phyloP scores from a whole-genome alignment of 306 rosid species.

The Cucurbita moschata region DNA sequence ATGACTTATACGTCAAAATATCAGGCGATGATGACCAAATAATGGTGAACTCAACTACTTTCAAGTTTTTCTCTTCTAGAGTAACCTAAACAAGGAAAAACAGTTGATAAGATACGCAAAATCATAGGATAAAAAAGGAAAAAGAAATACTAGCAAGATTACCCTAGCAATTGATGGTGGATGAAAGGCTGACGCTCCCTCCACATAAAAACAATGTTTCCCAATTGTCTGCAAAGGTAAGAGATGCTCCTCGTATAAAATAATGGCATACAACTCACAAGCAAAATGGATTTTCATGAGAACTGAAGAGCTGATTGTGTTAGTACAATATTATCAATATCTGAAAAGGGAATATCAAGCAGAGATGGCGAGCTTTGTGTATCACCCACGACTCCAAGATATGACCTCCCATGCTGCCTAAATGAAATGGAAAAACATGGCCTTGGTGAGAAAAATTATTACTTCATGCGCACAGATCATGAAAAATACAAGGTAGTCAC shows the following conservation, averaged over 20 bases:
- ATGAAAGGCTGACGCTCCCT: conserved; percentile 68
- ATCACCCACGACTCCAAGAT: conserved; percentile 65
- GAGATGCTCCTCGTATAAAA: conserved; percentile 2
- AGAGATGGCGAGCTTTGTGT: conserved; percentile 35
- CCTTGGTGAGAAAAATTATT: neutral
- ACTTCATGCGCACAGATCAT: neutral
- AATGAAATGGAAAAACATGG: conserved; percentile 8
- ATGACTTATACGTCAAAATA: conserved; percentile 43
- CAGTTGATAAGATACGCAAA: neutral
- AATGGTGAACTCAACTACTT: conserved; percentile 42
- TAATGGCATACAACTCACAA: neutral
- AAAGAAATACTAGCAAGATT: neutral
- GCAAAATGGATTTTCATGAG: neutral
- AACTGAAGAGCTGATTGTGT: conserved; percentile 5
- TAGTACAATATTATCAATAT: conserved; percentile 59
- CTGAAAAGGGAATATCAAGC: conserved; percentile 80
- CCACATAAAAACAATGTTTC: conserved; percentile 46
- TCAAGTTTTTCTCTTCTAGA: conserved; percentile 38
- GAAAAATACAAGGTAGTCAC: neutral
- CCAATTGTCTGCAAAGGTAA: conserved; percentile 48
- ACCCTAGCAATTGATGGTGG: conserved; percentile 84
- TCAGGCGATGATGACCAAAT: conserved; percentile 85
- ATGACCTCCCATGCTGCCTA: conserved; percentile 75
- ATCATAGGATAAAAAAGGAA: neutral
- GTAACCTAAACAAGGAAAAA: conserved; percentile 35